Base-by-base conservation (phyloP, 2,329 filamentous ascomycete species). In the Penicillium sp. region DNA sequence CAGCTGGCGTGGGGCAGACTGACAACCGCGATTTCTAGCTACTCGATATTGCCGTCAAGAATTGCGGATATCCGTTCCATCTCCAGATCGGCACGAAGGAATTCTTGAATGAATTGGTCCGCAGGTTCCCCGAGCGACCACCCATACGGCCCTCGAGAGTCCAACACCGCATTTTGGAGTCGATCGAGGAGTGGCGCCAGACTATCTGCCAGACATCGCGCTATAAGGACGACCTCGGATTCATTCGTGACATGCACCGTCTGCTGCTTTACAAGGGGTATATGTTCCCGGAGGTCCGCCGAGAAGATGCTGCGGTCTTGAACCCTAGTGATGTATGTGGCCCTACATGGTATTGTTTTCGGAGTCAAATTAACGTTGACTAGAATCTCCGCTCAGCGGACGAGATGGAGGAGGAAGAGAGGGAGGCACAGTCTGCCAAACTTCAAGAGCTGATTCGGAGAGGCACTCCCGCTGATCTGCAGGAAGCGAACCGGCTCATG, bases 11-110 rank as follows among this genome's bases (percentile, higher is more conserved):
- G 45, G 47, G 48, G 29, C 19, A 48, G 47, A 48, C 48, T 59
- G 44, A 56, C 55, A 49, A 46, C 26, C 28, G 29, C 15, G 38
- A 6, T 45, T 40, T 33, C n/a, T 62, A 84, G 74, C 81, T 98
- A 59, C 87, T 98, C 66, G 93, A 98, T 69, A 97, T 97, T 56
- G 97, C 93, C 71, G 93, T 97, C 71, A 98, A 98, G 77, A 98
- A 98, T 74, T 98, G 93, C 78, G 93, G 93, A 62, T 98, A 98
- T 68, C 90, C 93, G 1, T 98, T 98, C 71, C 93, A 98, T 66
- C 82, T 98, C 51, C 93, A 98, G 72, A 96, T 98, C 67, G 90
- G 87, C 70, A 97, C 93, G 59, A 98, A 98, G 70, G 93, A 98
- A 65, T 98, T 98, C 63, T 82, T 98, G 62, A 98, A 98, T 72